Percentiles rank a stretch among this genome's conserved stretches.
Evolutionary conservation across 495 filamentous ascomycete genomes (phyloP).

Genomic region (Recurvomyces mirabilis): DNA sequence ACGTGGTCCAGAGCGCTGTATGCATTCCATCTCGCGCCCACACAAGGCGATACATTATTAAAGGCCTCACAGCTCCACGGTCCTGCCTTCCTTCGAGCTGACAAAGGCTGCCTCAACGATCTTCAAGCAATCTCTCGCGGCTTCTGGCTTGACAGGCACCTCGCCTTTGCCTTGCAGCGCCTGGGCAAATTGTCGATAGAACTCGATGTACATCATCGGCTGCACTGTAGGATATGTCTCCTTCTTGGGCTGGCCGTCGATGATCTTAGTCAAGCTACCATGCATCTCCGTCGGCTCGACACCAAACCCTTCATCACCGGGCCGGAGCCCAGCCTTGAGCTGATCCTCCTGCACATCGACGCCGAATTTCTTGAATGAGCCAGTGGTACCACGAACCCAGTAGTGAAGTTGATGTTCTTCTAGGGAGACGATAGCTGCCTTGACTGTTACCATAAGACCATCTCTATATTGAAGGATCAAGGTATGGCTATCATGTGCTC

Average conservation of each 20-base stretch:
- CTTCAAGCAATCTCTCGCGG: conserved; percentile 60
- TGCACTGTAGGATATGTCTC: conserved; percentile 50
- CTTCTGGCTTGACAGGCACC: conserved; percentile 58
- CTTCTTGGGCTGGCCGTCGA: conserved; percentile 27
- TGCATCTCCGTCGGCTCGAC: conserved; percentile 47
- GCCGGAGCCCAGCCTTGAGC: conserved; percentile 55
- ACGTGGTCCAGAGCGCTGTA: too few relatives aligned
- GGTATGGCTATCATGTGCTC: conserved; percentile 59
- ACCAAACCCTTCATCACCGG: conserved; percentile 55
- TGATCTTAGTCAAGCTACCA: conserved; percentile 37
- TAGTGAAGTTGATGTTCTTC: conserved; percentile 64
- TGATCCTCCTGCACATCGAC: conserved; percentile 77
- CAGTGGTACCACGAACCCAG: conserved; percentile 71
- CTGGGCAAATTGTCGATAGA: conserved; percentile 59
- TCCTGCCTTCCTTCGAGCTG: conserved; percentile 54
- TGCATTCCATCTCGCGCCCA: too few relatives aligned
- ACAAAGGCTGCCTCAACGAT: conserved; percentile 63
- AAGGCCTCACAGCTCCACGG: conserved; percentile 43
- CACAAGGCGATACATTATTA: too few relatives aligned
- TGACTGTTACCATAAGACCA: conserved; percentile 51
- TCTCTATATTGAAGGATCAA: conserved; percentile 55
- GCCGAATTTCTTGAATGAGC: conserved; percentile 68
- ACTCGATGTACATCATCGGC: conserved; percentile 53
- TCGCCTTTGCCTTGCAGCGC: conserved; percentile 49
- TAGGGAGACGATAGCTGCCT: conserved; percentile 57